Base-by-base conservation (phyloP, 495 filamentous ascomycete genomes). In the Penicillium argentinense region DNA sequence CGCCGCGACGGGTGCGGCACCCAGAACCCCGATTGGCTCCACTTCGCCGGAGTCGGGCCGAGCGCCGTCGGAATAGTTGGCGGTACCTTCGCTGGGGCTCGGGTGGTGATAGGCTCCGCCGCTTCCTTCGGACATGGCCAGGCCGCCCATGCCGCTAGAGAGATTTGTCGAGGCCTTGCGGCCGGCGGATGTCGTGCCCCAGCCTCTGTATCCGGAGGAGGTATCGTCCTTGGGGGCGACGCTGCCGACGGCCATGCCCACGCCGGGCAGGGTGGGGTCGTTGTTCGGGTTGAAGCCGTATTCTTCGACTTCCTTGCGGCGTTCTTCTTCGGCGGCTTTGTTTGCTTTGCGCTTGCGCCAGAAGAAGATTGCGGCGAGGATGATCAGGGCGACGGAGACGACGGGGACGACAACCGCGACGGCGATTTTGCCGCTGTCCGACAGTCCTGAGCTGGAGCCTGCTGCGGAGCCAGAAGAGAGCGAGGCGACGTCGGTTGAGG, bases 281-380 rank as follows among this genome's bases (percentile, higher is more conserved):
- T 89, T 81, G 67, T 97, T 97, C 6, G 92, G 93, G 62, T 97
- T 97, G 73, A 90, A 97, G 16, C 84, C 85, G 62, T 97, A 97
- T 55, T 97, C 93, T 63, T 97, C 92, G 3, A 96, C 88, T 61
- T 97, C 95, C 66, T 96, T 96, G 43, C 91, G 79, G 42, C 93
- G 78, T 39, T 89, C 81, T 52, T 96, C 93, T 56, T 88, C 88
- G n/a, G 82, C 84, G 32, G 84, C 84, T 70, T 87, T 95, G 28
- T 84, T 81, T 53, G 85, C 82, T 67, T 91, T 95, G 41, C 88
- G 82, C 69, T 80, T 89, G 53, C 87, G 82, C 89, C 89, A 98
- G 49, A 95, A 78, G 62, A 85, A 91, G 29, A 97, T 71, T 2
- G 84, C 83, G 4, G 75, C 82, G 22, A 89, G 58, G 9, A 95